Conservation (phyloP, 1,139 yeast genomes). For the Wickerhamomyces sp. region DNA sequence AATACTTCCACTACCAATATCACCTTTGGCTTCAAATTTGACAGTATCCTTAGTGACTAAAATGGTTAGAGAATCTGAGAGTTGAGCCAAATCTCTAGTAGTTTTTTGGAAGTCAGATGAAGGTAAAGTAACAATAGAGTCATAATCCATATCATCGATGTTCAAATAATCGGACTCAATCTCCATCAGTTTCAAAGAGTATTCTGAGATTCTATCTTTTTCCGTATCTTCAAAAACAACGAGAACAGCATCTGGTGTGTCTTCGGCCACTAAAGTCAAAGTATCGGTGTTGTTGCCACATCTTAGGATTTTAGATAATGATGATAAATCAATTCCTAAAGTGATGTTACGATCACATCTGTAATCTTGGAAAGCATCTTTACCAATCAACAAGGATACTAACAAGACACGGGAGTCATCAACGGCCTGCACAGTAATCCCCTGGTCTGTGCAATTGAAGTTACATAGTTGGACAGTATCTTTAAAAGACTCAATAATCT, state of each 20-base stretch:
- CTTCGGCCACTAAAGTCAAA: constrained; percentile 87
- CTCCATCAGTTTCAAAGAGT: constrained; percentile 89
- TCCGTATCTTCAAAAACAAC: constrained; percentile 86
- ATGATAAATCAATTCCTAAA: constrained; percentile 84
- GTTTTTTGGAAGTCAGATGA: constrained; percentile 83
- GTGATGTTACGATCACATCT: constrained; percentile 95
- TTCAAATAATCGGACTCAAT: constrained; percentile 92
- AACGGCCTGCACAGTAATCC: constrained; percentile 94
- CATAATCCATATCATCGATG: constrained; percentile 92
- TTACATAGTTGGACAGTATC: constrained; percentile 93
- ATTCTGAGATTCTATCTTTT: constrained; percentile 90
- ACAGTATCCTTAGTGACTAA: constrained; percentile 90
- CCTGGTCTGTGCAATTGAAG: constrained; percentile 93
- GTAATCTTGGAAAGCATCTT: constrained; percentile 87
- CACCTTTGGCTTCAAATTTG: constrained; percentile 88
- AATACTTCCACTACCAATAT: constrained; percentile 83
- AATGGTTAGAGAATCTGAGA: constrained; percentile 84
- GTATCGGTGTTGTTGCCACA: constrained; percentile 91
- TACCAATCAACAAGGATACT: constrained; percentile 83
- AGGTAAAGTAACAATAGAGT: constrained; percentile 84
- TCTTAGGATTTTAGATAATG: constrained; percentile 80
- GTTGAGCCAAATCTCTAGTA: constrained; percentile 79
- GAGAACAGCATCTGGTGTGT: constrained; percentile 76
- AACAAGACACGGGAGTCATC: constrained; percentile 95
- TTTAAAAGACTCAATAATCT: constrained; percentile 84